Percentiles rank a stretch among this genome's conserved stretches.
Evolutionary conservation across 208 protist species (phyloP).

Genomic region (Leishmania tarentolae): DNA sequence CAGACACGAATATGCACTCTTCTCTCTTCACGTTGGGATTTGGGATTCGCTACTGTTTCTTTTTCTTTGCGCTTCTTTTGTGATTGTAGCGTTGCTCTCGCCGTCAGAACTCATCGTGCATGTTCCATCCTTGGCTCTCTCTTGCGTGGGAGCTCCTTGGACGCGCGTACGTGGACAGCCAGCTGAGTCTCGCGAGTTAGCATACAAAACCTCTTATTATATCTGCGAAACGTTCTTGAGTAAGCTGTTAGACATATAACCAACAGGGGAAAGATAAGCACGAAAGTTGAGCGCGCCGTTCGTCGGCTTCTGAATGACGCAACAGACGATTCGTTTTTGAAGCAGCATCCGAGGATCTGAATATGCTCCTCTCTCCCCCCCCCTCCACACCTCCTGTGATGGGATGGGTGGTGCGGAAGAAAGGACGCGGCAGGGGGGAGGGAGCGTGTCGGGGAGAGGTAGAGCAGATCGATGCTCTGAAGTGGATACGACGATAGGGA

Average conservation of each 20-base stretch:
- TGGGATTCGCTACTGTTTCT: neutral
- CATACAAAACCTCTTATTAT: neutral
- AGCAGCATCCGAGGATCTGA: neutral
- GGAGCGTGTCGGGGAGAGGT: neutral
- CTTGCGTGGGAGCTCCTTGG: neutral
- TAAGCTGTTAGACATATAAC: neutral
- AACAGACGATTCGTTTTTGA: neutral
- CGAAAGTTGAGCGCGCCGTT: neutral
- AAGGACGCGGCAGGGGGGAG: neutral
- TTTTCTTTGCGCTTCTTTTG: neutral
- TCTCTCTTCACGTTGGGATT: neutral
- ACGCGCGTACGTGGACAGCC: no score
- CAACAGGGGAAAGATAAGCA: neutral
- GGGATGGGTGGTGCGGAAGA: neutral
- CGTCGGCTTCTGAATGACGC: neutral
- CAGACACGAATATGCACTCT: neutral
- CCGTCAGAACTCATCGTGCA: neutral
- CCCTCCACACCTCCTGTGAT: neutral
- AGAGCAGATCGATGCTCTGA: neutral
- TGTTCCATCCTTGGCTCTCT: neutral
- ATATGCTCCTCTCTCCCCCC: neutral
- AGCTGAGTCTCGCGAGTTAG: neutral
- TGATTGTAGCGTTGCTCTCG: neutral
- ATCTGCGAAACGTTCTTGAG: neutral
- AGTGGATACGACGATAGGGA: neutral